Conservation (phyloP, 768 basidiomycete species). For the Pisolithus orientalis region DNA sequence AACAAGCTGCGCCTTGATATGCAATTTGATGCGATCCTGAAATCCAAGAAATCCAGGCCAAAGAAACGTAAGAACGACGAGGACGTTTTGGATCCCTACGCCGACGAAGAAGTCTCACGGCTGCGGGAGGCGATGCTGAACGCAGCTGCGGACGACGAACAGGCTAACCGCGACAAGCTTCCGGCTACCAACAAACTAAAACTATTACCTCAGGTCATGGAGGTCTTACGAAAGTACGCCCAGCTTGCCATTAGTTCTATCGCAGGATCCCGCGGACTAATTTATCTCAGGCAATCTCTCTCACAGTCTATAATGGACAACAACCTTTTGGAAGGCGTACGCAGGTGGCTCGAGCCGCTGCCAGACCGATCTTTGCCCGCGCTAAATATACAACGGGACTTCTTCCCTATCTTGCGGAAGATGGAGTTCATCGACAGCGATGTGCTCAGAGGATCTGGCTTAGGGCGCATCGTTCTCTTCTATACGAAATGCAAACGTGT, state of each 20-base stretch:
- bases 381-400: constrained; percentile 89
- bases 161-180: constrained; percentile 68
- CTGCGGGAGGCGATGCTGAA: constrained; percentile 83
- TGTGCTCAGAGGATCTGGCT: constrained; percentile 84
- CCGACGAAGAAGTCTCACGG: constrained; percentile 87
- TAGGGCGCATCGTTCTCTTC: constrained; percentile 88
- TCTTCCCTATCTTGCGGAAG: constrained; percentile 77
- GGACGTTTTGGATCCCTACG: constrained; percentile 77
- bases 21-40: constrained; percentile 82
- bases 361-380: constrained; percentile 90
- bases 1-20: constrained; percentile 74
- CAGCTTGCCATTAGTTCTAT: not conserved
- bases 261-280: not conserved
- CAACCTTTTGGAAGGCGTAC: constrained; percentile 85
- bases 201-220: constrained; percentile 86
- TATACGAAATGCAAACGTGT: constrained; percentile 95
- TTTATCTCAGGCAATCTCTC: constrained; percentile 61
- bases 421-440: constrained; percentile 90
- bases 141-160: constrained; percentile 80
- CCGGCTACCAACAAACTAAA: constrained; percentile 84
- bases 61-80: constrained; percentile 72
- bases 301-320: constrained; percentile 93
- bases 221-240: constrained; percentile 83
- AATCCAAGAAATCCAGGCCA: constrained; percentile 65
- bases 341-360: constrained; percentile 90